Base-by-base conservation (phyloP, 768 basidiomycete genomes). In the Collybia sp. region DNA sequence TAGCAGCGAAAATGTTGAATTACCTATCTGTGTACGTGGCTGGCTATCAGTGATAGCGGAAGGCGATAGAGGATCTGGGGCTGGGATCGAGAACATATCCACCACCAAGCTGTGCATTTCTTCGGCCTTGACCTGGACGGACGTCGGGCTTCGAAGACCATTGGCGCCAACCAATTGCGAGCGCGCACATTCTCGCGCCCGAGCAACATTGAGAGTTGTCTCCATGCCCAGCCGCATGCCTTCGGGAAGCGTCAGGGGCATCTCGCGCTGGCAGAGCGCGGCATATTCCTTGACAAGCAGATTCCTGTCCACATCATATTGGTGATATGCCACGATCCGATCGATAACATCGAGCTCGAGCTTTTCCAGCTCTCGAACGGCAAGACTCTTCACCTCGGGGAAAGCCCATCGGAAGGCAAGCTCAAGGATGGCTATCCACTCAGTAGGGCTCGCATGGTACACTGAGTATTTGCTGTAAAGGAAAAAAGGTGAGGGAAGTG, bases 351-450 rank as follows among this genome's bases (percentile, higher is more conserved):
- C 2, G 19, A 35, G n/a, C 10, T 37, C 6, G 6, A 37, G 41
- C 12, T 53, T 55, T 30, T 40, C 51, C 4, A 55, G 48, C 42
- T 53, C 35, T 10, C 78, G 76, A 1, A 82, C 70, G 1, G 77
- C 80, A 1, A 87, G 75, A 1, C 66, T 61, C 33, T 80, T 75
- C 9, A 86, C 73, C 35, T 81, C 74, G 2, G 49, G 45, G 51
- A 88, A 88, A 0, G 58, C 53, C 80, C 80, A 88, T 5, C 67
- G 55, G 17, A 76, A 66, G 0, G 85, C 76, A 0, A 88, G 75
- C 1, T 69, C 68, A 0, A 88, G 60, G 30, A 88, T 80, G 0
- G 69, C 66, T 0, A 70, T 62, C 86, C 86, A 88, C 15, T 73
- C 70, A 0, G 70, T 66, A 5, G 76, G 62, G 0, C 63, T 59